Conservation (phyloP, 768 basidiomycete species). For the Trametes meyenii region DNA sequence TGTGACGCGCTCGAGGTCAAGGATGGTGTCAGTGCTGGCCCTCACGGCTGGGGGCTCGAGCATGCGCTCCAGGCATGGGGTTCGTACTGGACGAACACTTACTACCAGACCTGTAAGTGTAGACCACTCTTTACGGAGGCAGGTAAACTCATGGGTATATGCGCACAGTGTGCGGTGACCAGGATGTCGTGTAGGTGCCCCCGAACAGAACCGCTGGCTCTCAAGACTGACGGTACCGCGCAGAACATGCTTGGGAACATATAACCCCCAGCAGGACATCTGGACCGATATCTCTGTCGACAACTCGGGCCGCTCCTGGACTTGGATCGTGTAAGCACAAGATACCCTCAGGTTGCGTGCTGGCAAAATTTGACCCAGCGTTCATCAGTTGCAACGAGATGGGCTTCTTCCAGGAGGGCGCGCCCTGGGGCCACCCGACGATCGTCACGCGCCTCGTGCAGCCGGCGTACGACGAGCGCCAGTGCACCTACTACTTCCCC, state of each 20-base stretch:
- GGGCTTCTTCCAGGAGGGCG: conserved; percentile 46
- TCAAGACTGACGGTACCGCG: neutral
- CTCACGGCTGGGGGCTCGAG: conserved; percentile 58
- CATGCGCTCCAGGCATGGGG: conserved; percentile 64
- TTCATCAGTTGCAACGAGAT: conserved; percentile 64
- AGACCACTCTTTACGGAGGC: neutral
- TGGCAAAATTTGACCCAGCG: conserved; percentile 37
- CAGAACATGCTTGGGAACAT: conserved; percentile 31
- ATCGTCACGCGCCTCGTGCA: conserved; percentile 54
- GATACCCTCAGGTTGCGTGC: neutral
- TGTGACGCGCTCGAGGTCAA: conserved; percentile 67
- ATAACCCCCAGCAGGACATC: conserved; percentile 42
- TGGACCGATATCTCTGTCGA: conserved; percentile 59
- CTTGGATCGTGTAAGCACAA: conserved; percentile 58
- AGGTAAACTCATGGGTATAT: conserved; percentile 21
- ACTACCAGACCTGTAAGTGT: conserved; percentile 48
- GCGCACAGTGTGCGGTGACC: conserved; percentile 49
- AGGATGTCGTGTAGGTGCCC: neutral
- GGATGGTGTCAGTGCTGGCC: conserved; percentile 48
- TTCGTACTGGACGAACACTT: conserved; percentile 50
- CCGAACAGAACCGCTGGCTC: neutral
- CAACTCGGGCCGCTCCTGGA: conserved; percentile 63
- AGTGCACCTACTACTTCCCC: conserved; percentile 66
- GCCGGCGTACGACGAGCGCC: conserved; percentile 57
- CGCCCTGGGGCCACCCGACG: conserved; percentile 39